Evolutionary conservation across 2,329 filamentous ascomycete genomes (phyloP), one percentile per base, ranked within the genome.

Genomic region (Colletotrichum australisinense): DNA sequence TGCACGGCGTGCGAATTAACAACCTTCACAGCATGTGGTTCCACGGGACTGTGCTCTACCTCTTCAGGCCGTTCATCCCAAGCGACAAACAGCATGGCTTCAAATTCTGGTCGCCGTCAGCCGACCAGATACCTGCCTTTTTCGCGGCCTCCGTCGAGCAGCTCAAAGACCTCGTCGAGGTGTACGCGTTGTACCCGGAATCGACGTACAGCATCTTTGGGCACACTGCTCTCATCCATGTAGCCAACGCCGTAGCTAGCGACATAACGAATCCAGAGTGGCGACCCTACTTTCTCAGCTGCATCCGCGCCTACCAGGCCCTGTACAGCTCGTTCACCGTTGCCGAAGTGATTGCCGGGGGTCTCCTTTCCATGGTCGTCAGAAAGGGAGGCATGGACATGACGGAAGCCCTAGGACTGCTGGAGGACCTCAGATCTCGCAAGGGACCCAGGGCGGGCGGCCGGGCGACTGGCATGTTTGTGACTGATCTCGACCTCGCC

Each of bases 161-260:
- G 59, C 77, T 85, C 14, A 84, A 85, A 72, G 78, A 78, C n/a
- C 78, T 84, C 5, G 76, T 85, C 6, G 71, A 84, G 28, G 76
- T 80, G n/a, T 84, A 84, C 70, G 80, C 82, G 32, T 76, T 77
- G 9, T 78, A 82, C 52, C 70, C 75, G 5, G 78, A 78, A 14
- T 81, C 82, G 5, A 77, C 77, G 3, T 83, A 80, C 71, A 80
- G 81, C 4, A 80, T 85, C 12, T 76, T 85, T 9, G 85, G 83
- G 82, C 82, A 85, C 65, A 83, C 78, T 14, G 82, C 81, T 0
- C 77, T 86, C 28, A 78, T 83, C 7, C 84, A 84, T 38, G 76
- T 85, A 3, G 77, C 81, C 8, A 85, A 85, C 58, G 82, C 81
- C 3, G 78, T 84, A 19, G 72, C 84, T 0, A 76, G 77, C 12